Conservation (phyloP, 768 basidiomycete genomes). For the Leccinum fibrillosum region DNA sequence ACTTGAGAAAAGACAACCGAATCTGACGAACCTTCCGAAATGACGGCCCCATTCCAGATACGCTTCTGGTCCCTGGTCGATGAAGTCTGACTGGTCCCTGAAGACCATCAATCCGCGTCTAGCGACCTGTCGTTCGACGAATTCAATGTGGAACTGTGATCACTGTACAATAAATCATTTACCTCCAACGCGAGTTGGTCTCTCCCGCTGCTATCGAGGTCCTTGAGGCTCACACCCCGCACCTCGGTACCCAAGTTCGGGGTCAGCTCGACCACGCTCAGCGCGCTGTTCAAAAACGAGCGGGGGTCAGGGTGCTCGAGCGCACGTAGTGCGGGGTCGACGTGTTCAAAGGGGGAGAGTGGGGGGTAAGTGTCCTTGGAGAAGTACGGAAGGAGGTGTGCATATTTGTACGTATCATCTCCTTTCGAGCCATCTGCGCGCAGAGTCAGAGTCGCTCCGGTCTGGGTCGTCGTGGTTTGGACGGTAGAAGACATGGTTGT, state of each 20-base stretch:
- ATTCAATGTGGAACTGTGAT: background rate
- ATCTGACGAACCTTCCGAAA: slow-evolving; percentile 53
- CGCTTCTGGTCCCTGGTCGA: slow-evolving; percentile 63
- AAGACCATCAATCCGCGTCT: slow-evolving; percentile 70
- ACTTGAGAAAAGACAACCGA: background rate
- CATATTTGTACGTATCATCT: slow-evolving; percentile 51
- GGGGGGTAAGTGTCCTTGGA: slow-evolving; percentile 61
- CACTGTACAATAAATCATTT: slow-evolving; percentile 8
- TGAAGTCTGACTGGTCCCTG: slow-evolving; percentile 73
- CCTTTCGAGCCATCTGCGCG: slow-evolving; percentile 1
- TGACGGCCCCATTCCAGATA: slow-evolving; percentile 69
- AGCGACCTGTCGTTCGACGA: slow-evolving; percentile 49
- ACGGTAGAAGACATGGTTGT: background rate
- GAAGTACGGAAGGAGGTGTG: slow-evolving; percentile 67
- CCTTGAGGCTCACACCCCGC: slow-evolving; percentile 60
- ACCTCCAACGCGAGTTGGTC: slow-evolving; percentile 75
- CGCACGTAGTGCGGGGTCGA: slow-evolving; percentile 73
- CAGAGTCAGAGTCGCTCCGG: slow-evolving; percentile 5
- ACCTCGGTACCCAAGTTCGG: slow-evolving; percentile 77
- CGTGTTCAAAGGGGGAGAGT: slow-evolving; percentile 67
- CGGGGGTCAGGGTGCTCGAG: slow-evolving; percentile 63
- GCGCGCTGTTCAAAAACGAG: slow-evolving; percentile 62
- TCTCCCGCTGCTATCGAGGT: slow-evolving; percentile 54
- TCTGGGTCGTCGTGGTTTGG: slow-evolving; percentile 15
- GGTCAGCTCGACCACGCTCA: slow-evolving; percentile 58